Conservation (phyloP, 129 eudicot genomes). For the Centella asiatica region DNA sequence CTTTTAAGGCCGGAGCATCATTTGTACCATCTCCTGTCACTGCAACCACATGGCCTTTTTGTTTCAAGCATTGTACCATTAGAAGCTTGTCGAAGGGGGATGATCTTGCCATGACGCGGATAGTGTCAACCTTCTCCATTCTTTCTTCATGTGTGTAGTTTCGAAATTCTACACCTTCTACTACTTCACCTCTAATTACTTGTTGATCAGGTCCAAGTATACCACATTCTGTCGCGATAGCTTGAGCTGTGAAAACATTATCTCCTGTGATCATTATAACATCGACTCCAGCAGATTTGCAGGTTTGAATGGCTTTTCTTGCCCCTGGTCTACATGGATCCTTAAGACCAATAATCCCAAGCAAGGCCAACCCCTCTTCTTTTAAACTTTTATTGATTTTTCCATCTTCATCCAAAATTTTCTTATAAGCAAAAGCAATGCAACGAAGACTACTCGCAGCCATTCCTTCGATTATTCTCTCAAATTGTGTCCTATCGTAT, state of each 20-base stretch:
- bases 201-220: slow-evolving; percentile 44
- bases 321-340: slow-evolving; percentile 84
- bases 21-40: slow-evolving; percentile 94
- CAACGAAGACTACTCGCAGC: slow-evolving; percentile 88
- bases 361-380: slow-evolving; percentile 46
- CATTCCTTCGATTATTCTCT: slow-evolving; percentile 71
- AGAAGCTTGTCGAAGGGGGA: slow-evolving; percentile 81
- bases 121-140: slow-evolving; percentile 38
- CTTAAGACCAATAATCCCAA: slow-evolving; percentile 73
- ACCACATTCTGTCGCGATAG: slow-evolving; percentile 87
- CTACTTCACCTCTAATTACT: slow-evolving; percentile 41
- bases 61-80: slow-evolving; percentile 75
- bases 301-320: slow-evolving; percentile 56
- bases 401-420: slow-evolving; percentile 20
- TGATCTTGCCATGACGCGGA: slow-evolving; percentile 86
- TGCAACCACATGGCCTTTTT: slow-evolving; percentile 80
- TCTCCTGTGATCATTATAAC: slow-evolving; percentile 91
- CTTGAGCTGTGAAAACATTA: slow-evolving; percentile 85
- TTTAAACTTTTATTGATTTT: slow-evolving; percentile 19
- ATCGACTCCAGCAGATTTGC: slow-evolving; percentile 65
- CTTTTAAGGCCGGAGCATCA: slow-evolving; percentile 83
- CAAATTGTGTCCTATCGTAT: slow-evolving; percentile 39
- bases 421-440: slow-evolving; percentile 74
- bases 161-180: slow-evolving; percentile 66
- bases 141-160: slow-evolving; percentile 58